phyloP scores from a whole-genome alignment of 306 rosid genomes.

The Glycyrrhiza uralensis region DNA sequence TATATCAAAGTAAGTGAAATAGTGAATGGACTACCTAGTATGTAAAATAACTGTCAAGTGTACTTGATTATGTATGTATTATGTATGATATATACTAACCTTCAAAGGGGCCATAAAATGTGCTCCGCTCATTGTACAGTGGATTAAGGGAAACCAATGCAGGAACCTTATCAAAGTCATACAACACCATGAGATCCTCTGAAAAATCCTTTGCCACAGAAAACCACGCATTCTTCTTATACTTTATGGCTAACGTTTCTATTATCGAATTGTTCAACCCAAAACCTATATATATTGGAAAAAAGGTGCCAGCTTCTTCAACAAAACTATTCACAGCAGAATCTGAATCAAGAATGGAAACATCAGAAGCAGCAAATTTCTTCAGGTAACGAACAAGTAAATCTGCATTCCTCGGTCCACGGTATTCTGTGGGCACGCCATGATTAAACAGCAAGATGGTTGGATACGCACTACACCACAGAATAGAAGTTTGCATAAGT shows the following conservation, averaged over 20 bases:
- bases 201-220: constrained; percentile 89
- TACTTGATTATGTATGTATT: neutral
- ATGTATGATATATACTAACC: constrained; percentile 48
- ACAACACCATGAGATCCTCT: constrained; percentile 70
- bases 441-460: constrained; percentile 70
- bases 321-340: constrained; percentile 62
- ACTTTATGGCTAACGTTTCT: constrained; percentile 57
- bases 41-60: constrained; percentile 2
- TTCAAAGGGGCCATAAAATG: constrained; percentile 94
- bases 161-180: constrained; percentile 90
- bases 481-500: constrained; percentile 6
- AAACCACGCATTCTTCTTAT: constrained; percentile 94
- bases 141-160: constrained; percentile 81
- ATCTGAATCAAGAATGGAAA: constrained; percentile 81
- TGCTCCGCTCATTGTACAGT: constrained; percentile 59
- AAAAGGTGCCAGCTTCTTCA: constrained; percentile 64
- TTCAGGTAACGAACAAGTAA: constrained; percentile 75
- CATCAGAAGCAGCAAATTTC: constrained; percentile 87
- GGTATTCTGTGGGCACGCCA: constrained; percentile 71
- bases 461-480: constrained; percentile 71
- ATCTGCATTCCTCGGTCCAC: constrained; percentile 92
- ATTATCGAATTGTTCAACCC: constrained; percentile 63
- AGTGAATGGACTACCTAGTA: neutral
- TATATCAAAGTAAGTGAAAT: neutral
- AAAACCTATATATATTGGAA: constrained; percentile 83